Base-by-base conservation (phyloP, 2,329 filamentous ascomycete genomes). In the Xylaria multiplex region DNA sequence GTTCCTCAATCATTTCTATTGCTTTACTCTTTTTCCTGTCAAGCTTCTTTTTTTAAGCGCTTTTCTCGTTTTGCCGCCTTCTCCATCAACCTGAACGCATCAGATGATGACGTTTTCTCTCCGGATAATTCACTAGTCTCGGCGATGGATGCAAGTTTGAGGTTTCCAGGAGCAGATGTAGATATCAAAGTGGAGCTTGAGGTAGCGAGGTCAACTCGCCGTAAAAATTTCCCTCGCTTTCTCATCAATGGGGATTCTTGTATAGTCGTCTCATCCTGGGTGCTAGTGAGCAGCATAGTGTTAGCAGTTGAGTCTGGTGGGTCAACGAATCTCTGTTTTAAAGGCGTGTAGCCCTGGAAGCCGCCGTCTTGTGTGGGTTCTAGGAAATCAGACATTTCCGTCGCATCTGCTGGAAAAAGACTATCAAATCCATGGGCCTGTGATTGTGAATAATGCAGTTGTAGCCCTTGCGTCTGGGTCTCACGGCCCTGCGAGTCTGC, bases 1-100 rank as follows among this genome's bases (percentile, higher is more conserved):
- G 93, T 71, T 97, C 96, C 70, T 98, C 88, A 43, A 99, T 85
- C 86, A 97, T 92, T 27, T 91, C 90, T 74, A 90, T 93, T 0
- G 94, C 95, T 76, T 92, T 90, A 80, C 93, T 96, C 77, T 91
- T 94, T 79, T 93, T 94, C 79, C 91, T 92, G 80, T 97, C 87
- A 72, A 93, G 97, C 1, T 84, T 82, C 16, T 85, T 82, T n/a
- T n/a, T 77, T 75, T 55, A 76, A 73, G 8, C 81, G 80, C 58
- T 85, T 83, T 72, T 87, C 86, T 85, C 73, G 84, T 79, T 72
- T 81, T 46, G 87, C 85, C 3, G 85, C 89, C 74, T 90, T 90
- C 71, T 87, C 88, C 87, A 97, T 88, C 42, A 90, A 79, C 62
- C 86, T 83, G 76, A 96, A 96, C 0, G 90, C 91, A 30, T 80